phyloP scores from a whole-genome alignment of 2,329 filamentous ascomycete species.

The Colletotrichum gigasporum region DNA sequence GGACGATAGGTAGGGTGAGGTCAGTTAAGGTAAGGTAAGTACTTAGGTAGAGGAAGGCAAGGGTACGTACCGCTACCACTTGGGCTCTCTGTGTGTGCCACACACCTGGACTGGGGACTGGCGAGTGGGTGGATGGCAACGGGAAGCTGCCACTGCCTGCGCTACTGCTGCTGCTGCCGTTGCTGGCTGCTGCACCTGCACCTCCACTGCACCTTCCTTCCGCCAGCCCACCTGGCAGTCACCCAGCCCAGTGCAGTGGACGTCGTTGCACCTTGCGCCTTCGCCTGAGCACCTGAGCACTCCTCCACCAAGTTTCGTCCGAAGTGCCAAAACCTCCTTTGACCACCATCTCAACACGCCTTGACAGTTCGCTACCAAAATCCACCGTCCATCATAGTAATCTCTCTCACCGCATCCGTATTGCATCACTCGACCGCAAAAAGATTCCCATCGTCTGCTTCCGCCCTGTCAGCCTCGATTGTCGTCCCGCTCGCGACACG shows the following conservation, averaged over 20 bases:
- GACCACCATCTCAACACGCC: constrained; percentile 27
- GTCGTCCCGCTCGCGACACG: not conserved
- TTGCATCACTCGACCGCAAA: constrained; percentile 2
- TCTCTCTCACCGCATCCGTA: constrained; percentile 16
- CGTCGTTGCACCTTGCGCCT: no score
- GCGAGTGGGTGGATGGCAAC: not conserved
- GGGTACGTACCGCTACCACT: constrained; percentile 3
- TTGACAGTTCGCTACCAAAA: constrained; percentile 23
- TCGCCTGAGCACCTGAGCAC: constrained; percentile 13
- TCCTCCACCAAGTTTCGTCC: constrained; percentile 31
- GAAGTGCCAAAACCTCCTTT: constrained; percentile 31
- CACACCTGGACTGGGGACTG: not conserved
- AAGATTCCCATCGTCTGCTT: not conserved
- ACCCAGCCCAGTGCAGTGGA: no score
- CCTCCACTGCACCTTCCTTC: not conserved
- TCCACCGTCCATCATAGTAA: constrained; percentile 19
- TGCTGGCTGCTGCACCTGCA: constrained; percentile 1
- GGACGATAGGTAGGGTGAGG: not conserved
- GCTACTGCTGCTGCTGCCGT: not conserved
- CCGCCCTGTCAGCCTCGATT: constrained; percentile 4
- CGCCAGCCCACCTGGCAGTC: not conserved
- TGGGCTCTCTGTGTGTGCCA: not conserved
- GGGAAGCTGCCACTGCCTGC: not conserved
- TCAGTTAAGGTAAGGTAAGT: not conserved
- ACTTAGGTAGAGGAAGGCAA: not conserved